phyloP scores from a whole-genome alignment of 108 stramenopile genomes.

The Nitzschia palea region DNA sequence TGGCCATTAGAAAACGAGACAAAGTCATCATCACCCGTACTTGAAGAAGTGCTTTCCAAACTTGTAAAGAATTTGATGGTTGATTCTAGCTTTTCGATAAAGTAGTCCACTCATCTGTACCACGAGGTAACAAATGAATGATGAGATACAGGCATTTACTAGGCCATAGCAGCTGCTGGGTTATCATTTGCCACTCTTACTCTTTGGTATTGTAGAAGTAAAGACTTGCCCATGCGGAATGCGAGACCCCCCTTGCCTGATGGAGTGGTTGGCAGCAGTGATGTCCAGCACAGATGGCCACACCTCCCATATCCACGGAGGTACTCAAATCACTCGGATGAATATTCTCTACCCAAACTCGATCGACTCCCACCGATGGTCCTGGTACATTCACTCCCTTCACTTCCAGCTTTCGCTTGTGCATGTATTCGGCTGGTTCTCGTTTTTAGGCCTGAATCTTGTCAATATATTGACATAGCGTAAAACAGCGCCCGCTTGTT shows the following conservation, averaged over 20 bases:
- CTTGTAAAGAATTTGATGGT: conserved; percentile 68
- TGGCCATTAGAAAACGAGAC: too few species aligned
- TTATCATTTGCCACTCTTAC: too few species aligned
- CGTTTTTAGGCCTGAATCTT: conserved; percentile 84
- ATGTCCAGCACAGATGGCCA: conserved; percentile 95
- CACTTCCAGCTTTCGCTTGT: conserved; percentile 63
- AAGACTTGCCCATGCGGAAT: conserved; percentile 84
- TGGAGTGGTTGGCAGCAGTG: conserved; percentile 98
- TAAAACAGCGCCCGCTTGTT: conserved; percentile 65
- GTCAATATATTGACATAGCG: conserved; percentile 86
- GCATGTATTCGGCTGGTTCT: conserved; percentile 80
- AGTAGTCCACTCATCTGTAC: conserved; percentile 72
- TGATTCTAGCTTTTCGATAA: conserved; percentile 65
- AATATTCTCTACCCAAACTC: conserved; percentile 75
- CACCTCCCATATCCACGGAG: conserved; percentile 94
- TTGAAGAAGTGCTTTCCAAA: conserved; percentile 25
- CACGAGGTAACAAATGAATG: too few species aligned
- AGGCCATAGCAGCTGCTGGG: too few species aligned
- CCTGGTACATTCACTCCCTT: conserved; percentile 82
- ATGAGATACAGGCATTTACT: too few species aligned
- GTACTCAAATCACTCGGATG: conserved; percentile 94
- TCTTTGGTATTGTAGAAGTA: conserved; percentile 91
- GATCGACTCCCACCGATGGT: conserved; percentile 51
- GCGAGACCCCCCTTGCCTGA: conserved; percentile 77
- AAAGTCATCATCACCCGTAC: conserved; percentile 53